A percentile compares a stretch with the other conserved stretches of the same genome.
Conservation (phyloP, 441 rosid species). For the Adansonia rubrostipa region DNA sequence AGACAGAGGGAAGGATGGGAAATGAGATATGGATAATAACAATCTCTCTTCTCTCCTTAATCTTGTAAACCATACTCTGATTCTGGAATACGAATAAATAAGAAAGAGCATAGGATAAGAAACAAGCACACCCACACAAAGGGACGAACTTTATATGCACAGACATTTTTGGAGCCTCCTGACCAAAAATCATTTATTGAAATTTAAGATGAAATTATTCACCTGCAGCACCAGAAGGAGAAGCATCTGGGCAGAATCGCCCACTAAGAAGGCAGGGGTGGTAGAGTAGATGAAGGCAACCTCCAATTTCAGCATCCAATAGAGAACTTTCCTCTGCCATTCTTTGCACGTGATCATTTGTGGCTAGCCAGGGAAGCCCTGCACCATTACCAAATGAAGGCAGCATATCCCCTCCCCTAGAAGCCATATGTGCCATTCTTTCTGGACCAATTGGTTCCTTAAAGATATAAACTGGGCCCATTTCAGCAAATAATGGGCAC, state of each 20-base stretch:
- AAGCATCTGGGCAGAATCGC: constrained; percentile 98
- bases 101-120: background rate
- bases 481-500: constrained; percentile 98
- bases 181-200: constrained; percentile 1
- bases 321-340: constrained; percentile 82
- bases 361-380: constrained; percentile 96
- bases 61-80: background rate
- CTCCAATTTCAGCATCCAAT: constrained; percentile 94
- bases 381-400: constrained; percentile 95
- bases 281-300: constrained; percentile 83
- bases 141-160: background rate
- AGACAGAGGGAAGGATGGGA: constrained; percentile 19
- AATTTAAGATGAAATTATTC: constrained; percentile 28
- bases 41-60: constrained; percentile 15
- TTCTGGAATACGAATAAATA: background rate
- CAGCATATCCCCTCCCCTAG: constrained; percentile 93
- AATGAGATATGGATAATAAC: background rate
- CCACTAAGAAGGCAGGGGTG: constrained; percentile 91
- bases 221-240: constrained; percentile 97
- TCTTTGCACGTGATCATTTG: constrained; percentile 64
- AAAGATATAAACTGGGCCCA: constrained; percentile 97
- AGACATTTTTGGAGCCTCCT: constrained; percentile 10
- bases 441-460: constrained; percentile 96
- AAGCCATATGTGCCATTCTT: constrained; percentile 86
- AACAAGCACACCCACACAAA: background rate